These are phyloP conservation scores for Alternaria ethzedia DNA, from an alignment of 2,329 filamentous ascomycete species.

Conservation along the genomic window DNA sequence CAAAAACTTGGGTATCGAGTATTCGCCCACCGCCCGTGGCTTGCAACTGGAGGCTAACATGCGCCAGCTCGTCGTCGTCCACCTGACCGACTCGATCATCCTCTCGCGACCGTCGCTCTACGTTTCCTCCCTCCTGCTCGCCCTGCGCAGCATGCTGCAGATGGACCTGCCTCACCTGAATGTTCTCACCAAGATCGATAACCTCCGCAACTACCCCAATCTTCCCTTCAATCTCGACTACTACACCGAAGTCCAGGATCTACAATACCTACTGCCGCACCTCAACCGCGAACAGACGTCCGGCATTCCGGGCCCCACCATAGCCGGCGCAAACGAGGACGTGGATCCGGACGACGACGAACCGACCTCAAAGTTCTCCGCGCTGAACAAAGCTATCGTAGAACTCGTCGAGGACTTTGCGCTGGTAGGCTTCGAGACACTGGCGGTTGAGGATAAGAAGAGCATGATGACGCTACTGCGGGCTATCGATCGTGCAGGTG, in stretches of 20 bases:
- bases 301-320: constrained; percentile 42
- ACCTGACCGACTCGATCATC: constrained; percentile 93
- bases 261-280: constrained; percentile 80
- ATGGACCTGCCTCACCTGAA: constrained; percentile 97
- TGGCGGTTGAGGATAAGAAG: constrained; percentile 95
- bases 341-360: constrained; percentile 55
- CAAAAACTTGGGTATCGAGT: constrained; percentile 94
- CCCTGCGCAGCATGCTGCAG: constrained; percentile 94
- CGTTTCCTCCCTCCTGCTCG: constrained; percentile 90
- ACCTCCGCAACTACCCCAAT: constrained; percentile 81
- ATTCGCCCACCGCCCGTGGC: constrained; percentile 50
- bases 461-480: constrained; percentile 93
- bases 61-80: constrained; percentile 82
- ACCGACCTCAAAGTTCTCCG: constrained; percentile 71
- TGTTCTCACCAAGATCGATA: constrained; percentile 97
- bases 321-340: constrained; percentile 37
- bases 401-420: constrained; percentile 88
- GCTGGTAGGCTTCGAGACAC: constrained; percentile 87
- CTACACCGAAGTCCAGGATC: constrained; percentile 96
- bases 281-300: constrained; percentile 73
- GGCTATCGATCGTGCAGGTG: constrained; percentile 88
- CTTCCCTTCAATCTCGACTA: constrained; percentile 95
- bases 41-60: constrained; percentile 31
- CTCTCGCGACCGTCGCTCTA: constrained; percentile 93
- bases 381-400: constrained; percentile 85